phyloP scores from a whole-genome alignment of 768 basidiomycete genomes.

The Rhodotorula babjevae region DNA sequence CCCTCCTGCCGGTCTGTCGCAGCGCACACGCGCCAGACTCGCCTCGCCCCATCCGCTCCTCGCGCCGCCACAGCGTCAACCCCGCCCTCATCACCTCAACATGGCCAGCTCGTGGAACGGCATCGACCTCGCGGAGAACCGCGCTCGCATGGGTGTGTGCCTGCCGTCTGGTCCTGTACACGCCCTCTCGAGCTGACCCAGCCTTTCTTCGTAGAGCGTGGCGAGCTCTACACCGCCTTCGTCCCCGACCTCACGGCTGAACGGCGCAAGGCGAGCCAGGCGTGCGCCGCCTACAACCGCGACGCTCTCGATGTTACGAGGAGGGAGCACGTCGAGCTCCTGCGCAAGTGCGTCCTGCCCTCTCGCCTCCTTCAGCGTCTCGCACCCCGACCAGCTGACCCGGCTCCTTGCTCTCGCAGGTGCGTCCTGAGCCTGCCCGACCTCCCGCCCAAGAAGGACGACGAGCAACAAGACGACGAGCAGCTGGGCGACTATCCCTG shows the following conservation, averaged over 20 bases:
- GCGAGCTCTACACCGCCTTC: conserved; percentile 35
- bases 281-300: conserved; percentile 24
- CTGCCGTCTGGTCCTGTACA: no score
- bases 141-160: neutral
- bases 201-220: neutral
- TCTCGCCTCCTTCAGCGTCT: no score
- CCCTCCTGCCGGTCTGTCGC: no score
- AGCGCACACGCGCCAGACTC: no score
- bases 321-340: conserved; percentile 31
- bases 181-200: neutral
- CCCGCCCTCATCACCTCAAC: neutral
- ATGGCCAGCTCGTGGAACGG: neutral
- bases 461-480: conserved; percentile 24
- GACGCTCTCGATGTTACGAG: conserved; percentile 4
- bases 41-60: neutral
- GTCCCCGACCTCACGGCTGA: conserved; percentile 23
- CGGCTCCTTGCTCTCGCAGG: neutral
- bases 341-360: conserved; percentile 15
- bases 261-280: conserved; percentile 1
- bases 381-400: no score
- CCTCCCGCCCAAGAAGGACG: conserved; percentile 9
- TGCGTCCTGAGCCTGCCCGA: conserved; percentile 13
- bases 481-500: conserved; percentile 15
- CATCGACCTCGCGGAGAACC: conserved; percentile 24
- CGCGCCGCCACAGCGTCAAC: neutral